These are phyloP conservation scores for Apiospora hydei DNA, from an alignment of 2,329 filamentous ascomycete species.

Conservation along the genomic window DNA sequence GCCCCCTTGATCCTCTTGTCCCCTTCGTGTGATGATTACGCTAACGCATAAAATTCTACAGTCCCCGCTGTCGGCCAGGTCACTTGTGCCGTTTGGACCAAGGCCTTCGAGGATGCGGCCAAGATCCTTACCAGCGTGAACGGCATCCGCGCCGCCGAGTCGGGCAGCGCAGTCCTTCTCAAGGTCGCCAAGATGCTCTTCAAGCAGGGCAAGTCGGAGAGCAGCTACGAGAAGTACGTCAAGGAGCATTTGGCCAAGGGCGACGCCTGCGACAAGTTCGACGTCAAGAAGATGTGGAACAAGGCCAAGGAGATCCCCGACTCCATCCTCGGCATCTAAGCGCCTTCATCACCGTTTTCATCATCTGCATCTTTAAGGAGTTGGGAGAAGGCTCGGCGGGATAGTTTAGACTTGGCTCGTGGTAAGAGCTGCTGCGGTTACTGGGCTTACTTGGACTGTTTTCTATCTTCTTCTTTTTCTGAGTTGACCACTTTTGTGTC, in stretches of 20 bases:
- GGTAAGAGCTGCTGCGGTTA: neutral
- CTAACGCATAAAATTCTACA: neutral
- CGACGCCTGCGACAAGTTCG: slow-evolving; percentile 11
- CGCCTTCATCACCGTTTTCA: neutral
- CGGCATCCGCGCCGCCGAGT: neutral
- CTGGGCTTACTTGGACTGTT: neutral
- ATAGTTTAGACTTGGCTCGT: neutral
- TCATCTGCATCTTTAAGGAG: neutral
- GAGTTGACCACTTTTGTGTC: neutral
- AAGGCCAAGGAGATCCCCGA: slow-evolving; percentile 16
- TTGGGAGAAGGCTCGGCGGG: neutral
- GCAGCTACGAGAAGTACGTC: slow-evolving; percentile 15
- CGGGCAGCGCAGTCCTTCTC: neutral
- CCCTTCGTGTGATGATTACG: neutral
- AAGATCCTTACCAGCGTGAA: slow-evolving; percentile 15
- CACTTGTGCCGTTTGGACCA: slow-evolving; percentile 14
- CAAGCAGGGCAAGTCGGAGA: slow-evolving; percentile 14
- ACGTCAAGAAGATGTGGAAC: slow-evolving; percentile 1
- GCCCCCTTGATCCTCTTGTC: neutral
- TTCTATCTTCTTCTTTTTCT: neutral
- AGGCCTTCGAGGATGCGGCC: neutral
- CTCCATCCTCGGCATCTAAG: slow-evolving; percentile 11
- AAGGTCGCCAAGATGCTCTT: slow-evolving; percentile 17
- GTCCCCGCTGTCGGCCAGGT: slow-evolving; percentile 9
- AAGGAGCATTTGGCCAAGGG: slow-evolving; percentile 7